Percentiles rank a stretch among this genome's conserved stretches.
These are phyloP conservation scores for Diaporthe longicolla DNA, from an alignment of 2,329 filamentous ascomycete genomes.

Conservation along the genomic window DNA sequence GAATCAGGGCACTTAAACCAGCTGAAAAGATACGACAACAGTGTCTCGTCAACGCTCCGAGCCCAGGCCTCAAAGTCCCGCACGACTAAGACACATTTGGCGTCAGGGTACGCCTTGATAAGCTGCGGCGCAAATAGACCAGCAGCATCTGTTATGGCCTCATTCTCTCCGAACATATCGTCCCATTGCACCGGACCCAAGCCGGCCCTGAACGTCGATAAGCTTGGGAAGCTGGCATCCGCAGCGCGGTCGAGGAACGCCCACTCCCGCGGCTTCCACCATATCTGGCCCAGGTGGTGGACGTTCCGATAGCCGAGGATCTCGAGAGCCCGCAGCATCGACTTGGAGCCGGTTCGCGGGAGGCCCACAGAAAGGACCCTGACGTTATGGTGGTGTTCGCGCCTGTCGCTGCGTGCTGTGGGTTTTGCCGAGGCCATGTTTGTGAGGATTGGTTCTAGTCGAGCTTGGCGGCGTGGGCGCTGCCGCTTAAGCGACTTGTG, in stretches of 20 bases:
- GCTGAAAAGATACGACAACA: slow-evolving; percentile 44
- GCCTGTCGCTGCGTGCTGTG: background rate
- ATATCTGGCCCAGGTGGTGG: slow-evolving; percentile 21
- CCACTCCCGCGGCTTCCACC: slow-evolving; percentile 30
- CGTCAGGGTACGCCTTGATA: slow-evolving; percentile 44
- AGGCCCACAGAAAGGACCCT: slow-evolving; percentile 37
- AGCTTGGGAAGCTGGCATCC: slow-evolving; percentile 33
- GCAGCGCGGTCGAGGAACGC: slow-evolving; percentile 32
- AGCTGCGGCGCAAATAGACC: slow-evolving; percentile 41
- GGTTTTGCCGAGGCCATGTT: slow-evolving; percentile 19
- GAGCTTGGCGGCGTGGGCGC: background rate
- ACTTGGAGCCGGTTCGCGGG: slow-evolving; percentile 37
- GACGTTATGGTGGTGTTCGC: background rate
- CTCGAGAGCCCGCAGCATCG: slow-evolving; percentile 21
- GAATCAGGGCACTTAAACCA: slow-evolving; percentile 11
- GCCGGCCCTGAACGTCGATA: slow-evolving; percentile 16
- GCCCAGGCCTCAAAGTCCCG: slow-evolving; percentile 44
- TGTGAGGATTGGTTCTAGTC: slow-evolving; percentile 1
- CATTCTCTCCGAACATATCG: slow-evolving; percentile 41
- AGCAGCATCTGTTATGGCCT: slow-evolving; percentile 44
- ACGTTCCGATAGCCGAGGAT: slow-evolving; percentile 33
- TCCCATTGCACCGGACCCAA: slow-evolving; percentile 42
- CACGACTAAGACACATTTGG: slow-evolving; percentile 43
- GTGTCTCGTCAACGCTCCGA: slow-evolving; percentile 36
- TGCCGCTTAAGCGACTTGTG: background rate